Base-by-base conservation (phyloP, 139 green algal genomes). In the Tetradesmus lagerheimii region DNA sequence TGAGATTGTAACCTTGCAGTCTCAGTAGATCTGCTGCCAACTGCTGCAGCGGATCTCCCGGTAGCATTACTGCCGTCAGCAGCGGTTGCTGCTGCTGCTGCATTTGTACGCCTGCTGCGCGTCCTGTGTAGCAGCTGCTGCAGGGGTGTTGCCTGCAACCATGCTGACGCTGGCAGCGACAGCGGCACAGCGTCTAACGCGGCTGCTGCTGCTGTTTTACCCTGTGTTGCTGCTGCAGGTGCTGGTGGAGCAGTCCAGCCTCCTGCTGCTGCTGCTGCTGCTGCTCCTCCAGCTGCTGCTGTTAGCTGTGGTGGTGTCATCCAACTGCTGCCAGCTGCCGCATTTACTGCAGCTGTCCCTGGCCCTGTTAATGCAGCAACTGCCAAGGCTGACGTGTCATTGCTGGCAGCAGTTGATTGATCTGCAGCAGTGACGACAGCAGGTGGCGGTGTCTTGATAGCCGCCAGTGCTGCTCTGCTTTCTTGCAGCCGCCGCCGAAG, bases 101-200 rank as follows among this genome's bases (percentile, higher is more conserved):
- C 76, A 9, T 31, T 18, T 25, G 31, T 34, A 2, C 27, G 76
- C 18, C 76, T 82, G 76, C 37, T 82, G 76, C 37, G 20, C 18
- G 23, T n/a, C 18, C 76, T 82, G 37, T 18, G 35, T 38, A 88
- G 62, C 43, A 77, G 76, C 62, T 80, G 83, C 62, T 88, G 83
- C 64, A 88, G 31, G 5, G 83, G 62, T 0, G 23, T 43, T 2
- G 38, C 38, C 25, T 64, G 45, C 43, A 88, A 39, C 83, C 83
- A 88, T 15, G 31, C 82, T 53, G 82, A 87, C 4, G 57, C 35
- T 16, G 82, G 82, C 25, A 87, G 18, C 1, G 53, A 29, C 35
- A 87, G 37, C 11, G 82, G 82, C 31, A 39, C 27, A 71, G 57
- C 1, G 20, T 71, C 57, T 66, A n/a, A n/a, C 1, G 76, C 37